Conservation (phyloP, 345 rosid genomes). For the Populus simonii region DNA sequence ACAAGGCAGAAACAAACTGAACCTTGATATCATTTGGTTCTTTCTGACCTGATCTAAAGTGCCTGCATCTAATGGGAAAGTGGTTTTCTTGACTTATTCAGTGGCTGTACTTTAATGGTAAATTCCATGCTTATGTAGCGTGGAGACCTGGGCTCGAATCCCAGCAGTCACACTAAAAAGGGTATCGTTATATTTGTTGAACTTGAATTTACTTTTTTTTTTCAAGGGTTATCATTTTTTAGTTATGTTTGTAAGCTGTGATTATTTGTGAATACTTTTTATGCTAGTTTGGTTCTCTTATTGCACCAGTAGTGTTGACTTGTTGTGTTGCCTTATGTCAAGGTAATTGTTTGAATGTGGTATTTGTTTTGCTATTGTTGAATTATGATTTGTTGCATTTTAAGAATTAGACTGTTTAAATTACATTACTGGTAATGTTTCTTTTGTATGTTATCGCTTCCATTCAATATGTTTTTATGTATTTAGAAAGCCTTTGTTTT, state of each 20-base stretch:
- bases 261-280: too few relatives aligned
- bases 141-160: conserved; percentile 89
- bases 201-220: too few relatives aligned
- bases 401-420: not conserved
- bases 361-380: not conserved
- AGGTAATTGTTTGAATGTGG: not conserved
- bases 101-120: conserved; percentile 27
- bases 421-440: not conserved
- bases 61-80: not conserved
- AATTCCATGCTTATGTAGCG: conserved; percentile 11
- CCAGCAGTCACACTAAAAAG: conserved; percentile 60
- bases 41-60: not conserved
- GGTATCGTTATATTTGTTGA: not conserved
- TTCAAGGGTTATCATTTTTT: not conserved
- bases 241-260: not conserved
- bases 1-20: not conserved
- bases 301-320: too few relatives aligned
- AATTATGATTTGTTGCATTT: not conserved
- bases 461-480: not conserved
- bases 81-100: not conserved
- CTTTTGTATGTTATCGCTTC: not conserved
- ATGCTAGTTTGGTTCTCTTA: not conserved
- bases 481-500: not conserved
- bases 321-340: not conserved
- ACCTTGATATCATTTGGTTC: not conserved